Evolutionary conservation across 495 filamentous ascomycete genomes (phyloP).

Genomic region (Barbatosphaeria neglecta): DNA sequence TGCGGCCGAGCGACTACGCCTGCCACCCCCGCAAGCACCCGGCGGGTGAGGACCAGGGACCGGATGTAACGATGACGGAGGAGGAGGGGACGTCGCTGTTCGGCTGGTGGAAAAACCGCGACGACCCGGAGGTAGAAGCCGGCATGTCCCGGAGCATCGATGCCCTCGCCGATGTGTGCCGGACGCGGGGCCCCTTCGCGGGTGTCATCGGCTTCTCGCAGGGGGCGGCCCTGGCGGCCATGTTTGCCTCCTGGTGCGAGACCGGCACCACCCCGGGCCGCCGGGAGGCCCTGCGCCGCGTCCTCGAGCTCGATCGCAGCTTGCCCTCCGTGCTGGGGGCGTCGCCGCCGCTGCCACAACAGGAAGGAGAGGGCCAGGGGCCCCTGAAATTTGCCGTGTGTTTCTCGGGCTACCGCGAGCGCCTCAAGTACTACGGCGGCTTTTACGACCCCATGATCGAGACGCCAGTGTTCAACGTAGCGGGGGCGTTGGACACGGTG

Average conservation of each 20-base stretch:
- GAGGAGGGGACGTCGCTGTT: neutral
- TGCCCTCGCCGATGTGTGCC: neutral
- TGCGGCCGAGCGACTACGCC: neutral
- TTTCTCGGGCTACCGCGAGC: neutral
- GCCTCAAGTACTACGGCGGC: neutral
- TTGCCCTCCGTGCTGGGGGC: neutral
- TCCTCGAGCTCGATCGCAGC: neutral
- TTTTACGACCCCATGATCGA: neutral
- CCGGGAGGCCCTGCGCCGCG: neutral
- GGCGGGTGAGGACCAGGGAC: neutral
- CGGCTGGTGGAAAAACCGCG: neutral
- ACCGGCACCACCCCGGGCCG: neutral
- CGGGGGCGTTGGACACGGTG: neutral
- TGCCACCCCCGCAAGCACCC: neutral
- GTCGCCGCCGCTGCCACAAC: neutral
- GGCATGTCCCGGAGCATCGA: neutral
- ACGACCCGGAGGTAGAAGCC: neutral
- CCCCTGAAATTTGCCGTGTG: neutral
- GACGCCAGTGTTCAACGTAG: neutral
- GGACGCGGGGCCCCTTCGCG: constrained; percentile 19
- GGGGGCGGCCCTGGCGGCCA: constrained; percentile 19
- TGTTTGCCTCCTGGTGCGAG: neutral
- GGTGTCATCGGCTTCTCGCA: constrained; percentile 28
- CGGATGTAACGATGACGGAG: neutral
- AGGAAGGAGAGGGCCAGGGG: too few species aligned